These are phyloP conservation scores for Myxozyma nipponensis DNA, from an alignment of 805 yeast genomes.

Conservation along the genomic window DNA sequence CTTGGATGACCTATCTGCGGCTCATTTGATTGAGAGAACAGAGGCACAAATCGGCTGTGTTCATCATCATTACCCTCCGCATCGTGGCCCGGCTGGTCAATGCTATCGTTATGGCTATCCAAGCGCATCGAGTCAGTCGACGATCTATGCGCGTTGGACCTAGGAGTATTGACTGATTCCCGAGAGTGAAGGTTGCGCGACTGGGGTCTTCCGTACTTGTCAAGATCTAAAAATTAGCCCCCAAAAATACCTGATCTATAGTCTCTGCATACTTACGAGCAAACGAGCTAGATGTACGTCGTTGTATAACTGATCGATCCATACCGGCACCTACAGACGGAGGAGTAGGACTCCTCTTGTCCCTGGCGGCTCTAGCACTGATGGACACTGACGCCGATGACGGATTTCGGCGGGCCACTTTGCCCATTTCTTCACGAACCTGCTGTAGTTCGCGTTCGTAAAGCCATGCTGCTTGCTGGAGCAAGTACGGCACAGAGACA, in stretches of 20 bases:
- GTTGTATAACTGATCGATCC: neutral
- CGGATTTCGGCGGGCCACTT: neutral
- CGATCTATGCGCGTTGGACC: no score
- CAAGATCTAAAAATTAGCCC: neutral
- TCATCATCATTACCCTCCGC: no score
- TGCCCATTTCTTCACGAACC: conserved; percentile 36
- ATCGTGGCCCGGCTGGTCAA: neutral
- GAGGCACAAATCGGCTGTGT: conserved; percentile 1
- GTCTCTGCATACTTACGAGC: neutral
- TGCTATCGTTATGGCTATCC: neutral
- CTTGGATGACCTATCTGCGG: no score
- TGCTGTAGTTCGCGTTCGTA: conserved; percentile 41
- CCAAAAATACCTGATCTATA: neutral
- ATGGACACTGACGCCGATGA: neutral
- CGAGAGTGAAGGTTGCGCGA: neutral
- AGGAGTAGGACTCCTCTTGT: neutral
- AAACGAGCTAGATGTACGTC: neutral
- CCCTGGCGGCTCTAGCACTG: neutral
- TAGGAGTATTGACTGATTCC: neutral
- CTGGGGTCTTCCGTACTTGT: neutral
- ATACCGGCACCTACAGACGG: neutral
- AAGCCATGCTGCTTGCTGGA: conserved; percentile 44
- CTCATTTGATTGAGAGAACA: neutral
- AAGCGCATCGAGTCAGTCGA: neutral
- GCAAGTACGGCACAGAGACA: conserved; percentile 38